Evolutionary conservation across 2,329 filamentous ascomycete species (phyloP), one percentile per base, ranked within the genome.

Genomic region (Teratosphaeria epicoccoides): DNA sequence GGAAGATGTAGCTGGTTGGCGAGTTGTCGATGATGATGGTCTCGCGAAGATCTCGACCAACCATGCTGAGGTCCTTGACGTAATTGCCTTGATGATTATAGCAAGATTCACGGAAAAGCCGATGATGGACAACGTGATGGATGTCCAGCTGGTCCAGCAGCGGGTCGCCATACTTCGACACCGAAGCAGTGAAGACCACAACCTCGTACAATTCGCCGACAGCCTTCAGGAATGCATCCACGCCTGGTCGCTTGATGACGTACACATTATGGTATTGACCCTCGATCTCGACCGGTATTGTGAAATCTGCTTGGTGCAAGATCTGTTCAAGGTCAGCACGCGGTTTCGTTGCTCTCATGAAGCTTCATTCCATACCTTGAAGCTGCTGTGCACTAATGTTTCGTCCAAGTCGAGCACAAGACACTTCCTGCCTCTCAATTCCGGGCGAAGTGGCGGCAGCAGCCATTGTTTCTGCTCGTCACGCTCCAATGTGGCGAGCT

Each of bases 21-120:
- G 93, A 97, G 73, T 98, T 98, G 75, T 98, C 93, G 66, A 98
- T 98, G 69, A 98, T 98, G 68, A 98, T 98, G 20, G 91, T 98
- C 67, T 98, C 91, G 70, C 88, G 88, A 52, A 98, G 81, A 68
- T 97, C 90, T 59, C 93, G 85, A 49, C 93, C 93, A 53, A 98
- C 85, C 76, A 97, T 93, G 46, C 93, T 97, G 51, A 98, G 80
- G 68, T 98, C 93, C 75, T 98, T 98, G 69, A 98, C 93, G 62
- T 98, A 98, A 70, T 98, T 98, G 62, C 93, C 93, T 74, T 97
- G 93, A 68, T 98, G 93, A 68, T 98, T 98, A 72, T 95, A 97
- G 73, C 93, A 98, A 71, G 91, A 97, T 73, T 98, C 93, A 54
- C 93, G 83, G 81, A 98, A 98, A 24, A 98, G 76, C 47, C 93